Conservation (phyloP, 345 rosid species). For the Carallia pectinifolia region DNA sequence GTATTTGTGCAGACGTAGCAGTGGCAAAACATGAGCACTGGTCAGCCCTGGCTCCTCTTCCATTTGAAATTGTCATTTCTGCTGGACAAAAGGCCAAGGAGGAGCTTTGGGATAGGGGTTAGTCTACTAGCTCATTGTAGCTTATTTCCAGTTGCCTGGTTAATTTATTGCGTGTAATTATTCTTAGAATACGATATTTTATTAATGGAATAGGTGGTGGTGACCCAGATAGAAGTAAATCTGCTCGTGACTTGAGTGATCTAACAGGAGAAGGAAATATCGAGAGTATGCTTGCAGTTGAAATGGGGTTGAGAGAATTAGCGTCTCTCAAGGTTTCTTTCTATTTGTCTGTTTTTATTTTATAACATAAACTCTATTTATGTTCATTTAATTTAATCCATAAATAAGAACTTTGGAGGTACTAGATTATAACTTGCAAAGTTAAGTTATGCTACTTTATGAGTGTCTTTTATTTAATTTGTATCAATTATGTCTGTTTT, state of each 20-base stretch:
- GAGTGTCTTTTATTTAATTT: too few relatives aligned
- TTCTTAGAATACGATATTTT: slow-evolving; percentile 7
- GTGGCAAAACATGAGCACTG: slow-evolving; percentile 73
- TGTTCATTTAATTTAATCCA: slow-evolving; percentile 1
- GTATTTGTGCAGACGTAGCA: slow-evolving; percentile 88
- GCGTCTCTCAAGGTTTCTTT: slow-evolving; percentile 77
- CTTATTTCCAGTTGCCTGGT: background rate
- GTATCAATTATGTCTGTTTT: too few relatives aligned
- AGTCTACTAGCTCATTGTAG: slow-evolving; percentile 27
- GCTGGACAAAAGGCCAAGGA: slow-evolving; percentile 97
- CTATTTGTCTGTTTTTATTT: slow-evolving; percentile 4
- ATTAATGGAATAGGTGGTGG: slow-evolving; percentile 46
- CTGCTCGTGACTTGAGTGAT: slow-evolving; percentile 60
- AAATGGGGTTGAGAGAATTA: slow-evolving; percentile 93
- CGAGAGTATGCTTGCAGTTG: slow-evolving; percentile 97
- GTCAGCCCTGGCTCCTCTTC: slow-evolving; percentile 98
- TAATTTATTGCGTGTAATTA: background rate
- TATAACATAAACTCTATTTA: background rate
- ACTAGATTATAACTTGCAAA: too few relatives aligned
- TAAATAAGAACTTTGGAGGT: background rate
- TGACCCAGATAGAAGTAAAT: slow-evolving; percentile 53
- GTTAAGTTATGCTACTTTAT: too few relatives aligned
- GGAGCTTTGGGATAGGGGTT: slow-evolving; percentile 60
- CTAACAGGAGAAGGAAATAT: slow-evolving; percentile 96
- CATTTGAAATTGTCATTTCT: slow-evolving; percentile 89